phyloP scores from a whole-genome alignment of 768 basidiomycete species.

The Calvatia gigantea region DNA sequence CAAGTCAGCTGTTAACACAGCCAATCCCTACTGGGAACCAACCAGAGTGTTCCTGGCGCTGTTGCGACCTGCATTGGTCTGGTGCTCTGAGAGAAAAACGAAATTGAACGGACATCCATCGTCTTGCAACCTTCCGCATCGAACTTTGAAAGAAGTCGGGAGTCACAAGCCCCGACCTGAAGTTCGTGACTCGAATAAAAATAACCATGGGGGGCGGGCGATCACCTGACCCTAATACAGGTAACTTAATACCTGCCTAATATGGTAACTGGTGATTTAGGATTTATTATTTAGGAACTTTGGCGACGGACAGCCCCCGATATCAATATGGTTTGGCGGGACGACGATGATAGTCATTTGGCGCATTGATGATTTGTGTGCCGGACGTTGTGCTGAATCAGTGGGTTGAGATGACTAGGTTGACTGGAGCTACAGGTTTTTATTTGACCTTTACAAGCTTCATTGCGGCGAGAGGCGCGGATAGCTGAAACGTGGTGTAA shows the following conservation, averaged over 20 bases:
- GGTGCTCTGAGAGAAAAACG: too few relatives aligned
- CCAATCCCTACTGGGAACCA: too few relatives aligned
- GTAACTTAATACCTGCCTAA: not conserved
- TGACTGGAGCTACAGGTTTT: constrained; percentile 3
- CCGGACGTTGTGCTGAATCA: not conserved
- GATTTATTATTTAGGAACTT: not conserved
- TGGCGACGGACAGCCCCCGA: not conserved
- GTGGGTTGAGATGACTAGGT: constrained; percentile 5
- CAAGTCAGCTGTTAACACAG: too few relatives aligned
- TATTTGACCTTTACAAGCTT: not conserved
- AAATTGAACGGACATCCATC: too few relatives aligned
- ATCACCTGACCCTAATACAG: not conserved
- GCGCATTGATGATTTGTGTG: not conserved
- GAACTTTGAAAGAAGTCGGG: not conserved
- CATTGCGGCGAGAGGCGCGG: not conserved
- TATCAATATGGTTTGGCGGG: not conserved
- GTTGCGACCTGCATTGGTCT: too few relatives aligned
- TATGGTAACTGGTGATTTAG: not conserved
- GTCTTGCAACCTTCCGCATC: too few relatives aligned
- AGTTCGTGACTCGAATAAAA: not conserved
- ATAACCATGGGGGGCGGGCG: too few relatives aligned
- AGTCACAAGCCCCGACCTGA: not conserved
- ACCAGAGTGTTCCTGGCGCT: too few relatives aligned
- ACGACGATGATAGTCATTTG: not conserved
- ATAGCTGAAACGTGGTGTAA: not conserved